phyloP scores from a whole-genome alignment of 306 rosid species.

The Styphnolobium japonicum region DNA sequence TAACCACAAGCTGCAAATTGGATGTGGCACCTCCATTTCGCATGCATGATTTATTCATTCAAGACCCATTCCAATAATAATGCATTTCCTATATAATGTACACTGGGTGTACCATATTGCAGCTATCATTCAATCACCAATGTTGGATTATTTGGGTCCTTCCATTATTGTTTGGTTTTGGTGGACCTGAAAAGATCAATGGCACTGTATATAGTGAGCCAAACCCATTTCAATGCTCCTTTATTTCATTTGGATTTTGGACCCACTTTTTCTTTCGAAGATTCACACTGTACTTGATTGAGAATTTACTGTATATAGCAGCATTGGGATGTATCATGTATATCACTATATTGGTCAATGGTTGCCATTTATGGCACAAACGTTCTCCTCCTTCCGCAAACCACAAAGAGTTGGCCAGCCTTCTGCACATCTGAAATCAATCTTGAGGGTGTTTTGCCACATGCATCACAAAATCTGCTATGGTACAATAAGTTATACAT shows the following conservation, averaged over 20 bases:
- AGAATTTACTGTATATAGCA: background rate
- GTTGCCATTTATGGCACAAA: background rate
- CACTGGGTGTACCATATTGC: background rate
- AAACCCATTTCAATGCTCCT: background rate
- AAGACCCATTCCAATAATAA: slow-evolving; percentile 3
- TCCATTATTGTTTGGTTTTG: background rate
- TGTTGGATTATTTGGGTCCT: background rate
- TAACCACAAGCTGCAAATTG: background rate
- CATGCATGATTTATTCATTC: background rate
- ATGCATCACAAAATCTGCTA: background rate
- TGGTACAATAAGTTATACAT: background rate
- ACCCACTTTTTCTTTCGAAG: background rate
- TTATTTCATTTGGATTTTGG: background rate
- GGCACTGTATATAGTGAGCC: background rate
- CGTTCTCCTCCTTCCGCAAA: background rate
- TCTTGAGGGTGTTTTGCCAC: background rate
- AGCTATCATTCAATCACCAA: slow-evolving; percentile 9
- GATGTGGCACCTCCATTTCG: background rate
- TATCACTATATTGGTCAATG: background rate
- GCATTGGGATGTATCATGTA: background rate
- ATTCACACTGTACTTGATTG: background rate
- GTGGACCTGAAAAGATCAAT: background rate
- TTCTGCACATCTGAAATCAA: background rate
- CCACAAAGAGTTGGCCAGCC: background rate
- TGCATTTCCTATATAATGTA: background rate